Conservation (phyloP, 768 basidiomycete genomes). For the Russula sp. region DNA sequence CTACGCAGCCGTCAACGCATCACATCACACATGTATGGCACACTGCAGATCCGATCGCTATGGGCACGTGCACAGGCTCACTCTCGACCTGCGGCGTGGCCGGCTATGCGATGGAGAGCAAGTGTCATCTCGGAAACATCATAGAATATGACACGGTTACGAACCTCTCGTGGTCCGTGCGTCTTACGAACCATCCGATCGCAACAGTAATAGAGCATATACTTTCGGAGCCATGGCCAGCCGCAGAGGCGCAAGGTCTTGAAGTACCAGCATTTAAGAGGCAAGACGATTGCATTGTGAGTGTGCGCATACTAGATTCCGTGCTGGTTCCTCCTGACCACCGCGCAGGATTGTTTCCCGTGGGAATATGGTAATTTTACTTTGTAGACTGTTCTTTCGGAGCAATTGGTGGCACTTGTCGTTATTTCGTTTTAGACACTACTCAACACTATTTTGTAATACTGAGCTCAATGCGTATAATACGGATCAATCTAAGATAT, state of each 20-base stretch:
- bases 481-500: neutral
- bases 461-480: neutral
- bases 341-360: constrained; percentile 56
- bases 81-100: constrained; percentile 74
- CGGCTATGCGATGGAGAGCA: constrained; percentile 81
- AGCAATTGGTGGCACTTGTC: neutral
- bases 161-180: constrained; percentile 76
- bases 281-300: constrained; percentile 67
- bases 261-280: constrained; percentile 49
- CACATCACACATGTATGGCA: constrained; percentile 88
- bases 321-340: neutral
- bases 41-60: constrained; percentile 89
- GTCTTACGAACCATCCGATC: constrained; percentile 76
- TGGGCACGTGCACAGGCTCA: constrained; percentile 74
- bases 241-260: constrained; percentile 50
- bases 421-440: neutral
- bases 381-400: neutral
- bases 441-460: neutral
- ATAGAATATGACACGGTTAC: constrained; percentile 92
- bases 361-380: constrained; percentile 56
- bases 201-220: constrained; percentile 70
- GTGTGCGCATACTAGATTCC: constrained; percentile 23
- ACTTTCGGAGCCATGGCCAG: constrained; percentile 62
- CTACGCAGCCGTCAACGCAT: constrained; percentile 51
- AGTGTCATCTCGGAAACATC: constrained; percentile 49